These are phyloP conservation scores for Cyberlindnera maritima DNA, from an alignment of 805 yeast species.

Conservation along the genomic window DNA sequence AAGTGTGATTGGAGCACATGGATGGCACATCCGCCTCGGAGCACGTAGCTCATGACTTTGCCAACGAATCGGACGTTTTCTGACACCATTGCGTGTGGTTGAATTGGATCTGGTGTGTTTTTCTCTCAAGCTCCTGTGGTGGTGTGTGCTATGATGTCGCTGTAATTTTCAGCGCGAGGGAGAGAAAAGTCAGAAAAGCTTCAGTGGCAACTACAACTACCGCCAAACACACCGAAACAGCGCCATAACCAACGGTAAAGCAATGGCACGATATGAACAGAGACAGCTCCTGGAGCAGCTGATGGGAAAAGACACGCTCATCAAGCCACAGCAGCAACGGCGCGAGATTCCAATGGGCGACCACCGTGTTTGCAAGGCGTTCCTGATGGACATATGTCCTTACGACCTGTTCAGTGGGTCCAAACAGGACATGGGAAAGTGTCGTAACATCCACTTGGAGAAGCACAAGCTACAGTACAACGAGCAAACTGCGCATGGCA, in stretches of 20 bases:
- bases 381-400: constrained; percentile 83
- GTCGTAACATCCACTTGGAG: constrained; percentile 73
- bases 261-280: constrained; percentile 64
- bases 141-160: too few relatives aligned
- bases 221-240: too few relatives aligned
- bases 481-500: constrained; percentile 39
- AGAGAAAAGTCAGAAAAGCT: too few relatives aligned
- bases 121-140: background rate
- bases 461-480: constrained; percentile 72
- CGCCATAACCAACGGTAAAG: too few relatives aligned
- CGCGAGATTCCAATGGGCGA: constrained; percentile 45
- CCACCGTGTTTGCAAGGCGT: constrained; percentile 71
- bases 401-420: constrained; percentile 80
- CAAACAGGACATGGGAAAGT: constrained; percentile 77
- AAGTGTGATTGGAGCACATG: constrained; percentile 68
- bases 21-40: constrained; percentile 55
- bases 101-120: background rate
- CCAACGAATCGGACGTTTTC: constrained; percentile 24
- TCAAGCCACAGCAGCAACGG: constrained; percentile 37
- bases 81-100: constrained; percentile 1
- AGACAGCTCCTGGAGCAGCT: constrained; percentile 72
- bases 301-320: constrained; percentile 59
- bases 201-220: too few relatives aligned
- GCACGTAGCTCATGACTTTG: constrained; percentile 25
- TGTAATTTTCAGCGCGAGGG: too few relatives aligned